These are phyloP conservation scores for Eucalyptus cladocalyx DNA, from an alignment of 345 rosid genomes.

Conservation along the genomic window DNA sequence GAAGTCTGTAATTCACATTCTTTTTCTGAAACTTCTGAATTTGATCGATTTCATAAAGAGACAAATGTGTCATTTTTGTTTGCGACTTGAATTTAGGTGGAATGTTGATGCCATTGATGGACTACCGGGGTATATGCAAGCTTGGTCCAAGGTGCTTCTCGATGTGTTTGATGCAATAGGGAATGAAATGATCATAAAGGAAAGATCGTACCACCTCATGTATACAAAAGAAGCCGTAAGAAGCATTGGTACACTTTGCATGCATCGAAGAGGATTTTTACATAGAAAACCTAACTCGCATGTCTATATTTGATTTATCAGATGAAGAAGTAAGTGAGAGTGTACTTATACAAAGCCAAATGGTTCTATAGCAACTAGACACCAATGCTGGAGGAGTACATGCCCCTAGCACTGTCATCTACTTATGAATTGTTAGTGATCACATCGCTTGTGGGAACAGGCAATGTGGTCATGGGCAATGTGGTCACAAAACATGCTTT, in stretches of 20 bases:
- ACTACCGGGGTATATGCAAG: not conserved
- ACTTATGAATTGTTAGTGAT: not conserved
- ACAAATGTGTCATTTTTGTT: not conserved
- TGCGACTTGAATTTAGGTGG: not conserved
- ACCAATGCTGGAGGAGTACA: not conserved
- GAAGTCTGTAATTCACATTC: not conserved
- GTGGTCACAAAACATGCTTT: not conserved
- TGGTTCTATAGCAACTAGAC: not conserved
- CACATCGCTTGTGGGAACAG: not conserved
- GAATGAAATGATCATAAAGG: not conserved
- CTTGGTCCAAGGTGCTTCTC: not conserved
- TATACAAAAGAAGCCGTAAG: not conserved
- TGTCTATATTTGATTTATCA: not conserved
- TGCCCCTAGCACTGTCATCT: not conserved
- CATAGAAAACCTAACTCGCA: not conserved
- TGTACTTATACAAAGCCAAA: not conserved
- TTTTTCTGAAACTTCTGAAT: not conserved
- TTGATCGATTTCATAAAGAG: not conserved
- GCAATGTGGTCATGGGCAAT: too few relatives aligned
- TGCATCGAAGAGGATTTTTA: not conserved
- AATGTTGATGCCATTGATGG: not conserved
- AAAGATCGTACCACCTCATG: not conserved
- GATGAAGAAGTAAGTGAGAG: not conserved
- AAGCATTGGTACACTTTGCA: not conserved
- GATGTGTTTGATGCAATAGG: not conserved